Conservation (phyloP, 2,329 filamentous ascomycete species). For the Trichoderma sp. region DNA sequence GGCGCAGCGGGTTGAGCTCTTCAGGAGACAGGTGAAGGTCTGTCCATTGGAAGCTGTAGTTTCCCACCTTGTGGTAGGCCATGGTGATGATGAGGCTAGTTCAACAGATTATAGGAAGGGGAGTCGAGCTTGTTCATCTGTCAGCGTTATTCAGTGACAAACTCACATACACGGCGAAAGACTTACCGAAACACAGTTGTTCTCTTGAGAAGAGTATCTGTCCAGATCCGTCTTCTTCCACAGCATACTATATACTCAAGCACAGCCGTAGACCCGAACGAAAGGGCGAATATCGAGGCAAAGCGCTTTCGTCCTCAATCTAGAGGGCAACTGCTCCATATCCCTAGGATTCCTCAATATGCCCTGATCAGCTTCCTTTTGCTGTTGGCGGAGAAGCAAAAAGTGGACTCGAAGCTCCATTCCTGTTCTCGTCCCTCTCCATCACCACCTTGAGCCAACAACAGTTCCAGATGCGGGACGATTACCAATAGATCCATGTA, state of each 20-base stretch:
- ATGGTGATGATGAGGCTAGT: background rate
- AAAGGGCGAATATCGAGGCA: background rate
- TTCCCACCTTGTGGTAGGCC: constrained; percentile 25
- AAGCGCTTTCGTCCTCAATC: background rate
- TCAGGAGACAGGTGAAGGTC: constrained; percentile 27
- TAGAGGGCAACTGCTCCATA: background rate
- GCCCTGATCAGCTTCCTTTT: background rate
- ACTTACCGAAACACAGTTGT: background rate
- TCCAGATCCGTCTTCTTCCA: background rate
- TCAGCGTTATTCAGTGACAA: background rate
- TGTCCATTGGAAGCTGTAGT: constrained; percentile 30
- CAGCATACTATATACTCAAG: background rate
- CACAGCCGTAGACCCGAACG: background rate
- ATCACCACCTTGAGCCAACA: background rate
- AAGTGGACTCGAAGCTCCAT: background rate
- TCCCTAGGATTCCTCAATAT: background rate
- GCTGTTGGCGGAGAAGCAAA: background rate
- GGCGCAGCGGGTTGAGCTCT: constrained; percentile 25
- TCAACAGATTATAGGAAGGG: background rate
- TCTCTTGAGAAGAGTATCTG: background rate
- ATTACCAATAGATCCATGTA: background rate
- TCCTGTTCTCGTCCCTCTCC: background rate
- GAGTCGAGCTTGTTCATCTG: background rate
- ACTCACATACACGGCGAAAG: no score
- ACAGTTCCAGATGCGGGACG: background rate